Percentiles rank a stretch among this genome's conserved stretches.
These are phyloP conservation scores for Ceratocystis papillata DNA, from an alignment of 2,329 filamentous ascomycete genomes.

Conservation along the genomic window DNA sequence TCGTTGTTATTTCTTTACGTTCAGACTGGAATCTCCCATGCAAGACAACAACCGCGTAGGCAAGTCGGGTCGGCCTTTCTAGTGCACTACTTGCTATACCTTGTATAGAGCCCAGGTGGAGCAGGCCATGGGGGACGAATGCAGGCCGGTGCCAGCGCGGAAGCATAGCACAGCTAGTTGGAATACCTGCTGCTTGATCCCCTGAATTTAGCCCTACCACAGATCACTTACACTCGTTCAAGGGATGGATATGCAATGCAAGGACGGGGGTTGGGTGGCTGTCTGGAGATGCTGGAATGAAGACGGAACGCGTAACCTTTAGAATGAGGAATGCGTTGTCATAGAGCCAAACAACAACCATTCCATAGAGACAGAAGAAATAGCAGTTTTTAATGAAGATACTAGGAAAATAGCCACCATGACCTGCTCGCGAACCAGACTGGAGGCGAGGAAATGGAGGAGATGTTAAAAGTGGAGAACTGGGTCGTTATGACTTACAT, in stretches of 20 bases:
- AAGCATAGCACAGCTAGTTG: neutral
- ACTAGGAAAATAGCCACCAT: neutral
- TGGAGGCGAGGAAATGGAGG: neutral
- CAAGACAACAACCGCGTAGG: conserved; percentile 12
- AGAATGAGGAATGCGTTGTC: conserved; percentile 16
- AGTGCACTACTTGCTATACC: no score
- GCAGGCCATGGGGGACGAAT: neutral
- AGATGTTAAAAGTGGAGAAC: conserved; percentile 7
- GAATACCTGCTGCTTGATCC: neutral
- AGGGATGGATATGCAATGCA: neutral
- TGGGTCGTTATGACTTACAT: neutral
- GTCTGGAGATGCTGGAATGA: conserved; percentile 10
- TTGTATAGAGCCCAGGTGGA: neutral
- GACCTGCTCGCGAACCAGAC: neutral
- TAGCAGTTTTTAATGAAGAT: neutral
- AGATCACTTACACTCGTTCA: neutral
- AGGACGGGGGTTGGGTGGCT: neutral
- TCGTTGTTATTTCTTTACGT: neutral
- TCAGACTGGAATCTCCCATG: conserved; percentile 17
- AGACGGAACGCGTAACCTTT: neutral
- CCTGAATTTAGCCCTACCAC: neutral
- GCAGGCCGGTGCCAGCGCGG: neutral
- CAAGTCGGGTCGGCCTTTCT: conserved; percentile 10
- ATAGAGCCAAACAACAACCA: neutral
- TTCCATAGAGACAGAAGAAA: conserved; percentile 2